A percentile compares a stretch with the other conserved stretches of the same genome.
Conservation (phyloP, 352 stramenopile species). For the Pythium aphanidermatum region DNA sequence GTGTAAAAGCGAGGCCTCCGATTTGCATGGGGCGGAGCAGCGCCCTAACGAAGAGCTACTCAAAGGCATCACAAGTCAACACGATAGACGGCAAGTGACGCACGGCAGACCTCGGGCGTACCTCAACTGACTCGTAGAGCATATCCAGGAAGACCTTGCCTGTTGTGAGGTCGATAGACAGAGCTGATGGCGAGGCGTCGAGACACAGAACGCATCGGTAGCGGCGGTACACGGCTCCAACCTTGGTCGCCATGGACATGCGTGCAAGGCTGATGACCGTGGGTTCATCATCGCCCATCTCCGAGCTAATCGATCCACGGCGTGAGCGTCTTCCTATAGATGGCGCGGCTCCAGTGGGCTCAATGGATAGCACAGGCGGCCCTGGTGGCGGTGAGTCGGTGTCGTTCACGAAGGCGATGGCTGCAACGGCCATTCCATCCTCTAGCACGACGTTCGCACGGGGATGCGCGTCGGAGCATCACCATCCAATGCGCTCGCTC, state of each 20-base stretch:
- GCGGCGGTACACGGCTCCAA: conserved; percentile 60
- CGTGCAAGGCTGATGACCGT: conserved; percentile 19
- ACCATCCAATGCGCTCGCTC: no score
- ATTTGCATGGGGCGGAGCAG: conserved; percentile 57
- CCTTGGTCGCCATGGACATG: conserved; percentile 37
- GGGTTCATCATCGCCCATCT: conserved; percentile 8
- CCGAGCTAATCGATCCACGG: conserved; percentile 11
- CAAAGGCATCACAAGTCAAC: neutral
- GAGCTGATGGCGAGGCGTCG: conserved; percentile 74
- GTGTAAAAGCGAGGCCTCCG: conserved; percentile 35
- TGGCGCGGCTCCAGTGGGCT: neutral
- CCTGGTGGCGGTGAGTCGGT: no score
- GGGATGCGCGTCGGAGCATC: no score
- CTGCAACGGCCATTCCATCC: conserved; percentile 67
- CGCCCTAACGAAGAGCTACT: conserved; percentile 70
- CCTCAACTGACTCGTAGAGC: conserved; percentile 71
- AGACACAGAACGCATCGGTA: conserved; percentile 84
- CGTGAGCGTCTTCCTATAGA: conserved; percentile 5
- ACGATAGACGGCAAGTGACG: no score
- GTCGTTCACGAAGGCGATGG: conserved; percentile 24
- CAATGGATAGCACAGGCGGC: no score
- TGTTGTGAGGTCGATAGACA: conserved; percentile 71
- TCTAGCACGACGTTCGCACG: conserved; percentile 38
- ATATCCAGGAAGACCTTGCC: conserved; percentile 76
- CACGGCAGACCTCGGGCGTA: conserved; percentile 4